Evolutionary conservation across 768 basidiomycete genomes (phyloP), one percentile per base, ranked within the genome.

Genomic region (Agaricus sinodeliciosus): DNA sequence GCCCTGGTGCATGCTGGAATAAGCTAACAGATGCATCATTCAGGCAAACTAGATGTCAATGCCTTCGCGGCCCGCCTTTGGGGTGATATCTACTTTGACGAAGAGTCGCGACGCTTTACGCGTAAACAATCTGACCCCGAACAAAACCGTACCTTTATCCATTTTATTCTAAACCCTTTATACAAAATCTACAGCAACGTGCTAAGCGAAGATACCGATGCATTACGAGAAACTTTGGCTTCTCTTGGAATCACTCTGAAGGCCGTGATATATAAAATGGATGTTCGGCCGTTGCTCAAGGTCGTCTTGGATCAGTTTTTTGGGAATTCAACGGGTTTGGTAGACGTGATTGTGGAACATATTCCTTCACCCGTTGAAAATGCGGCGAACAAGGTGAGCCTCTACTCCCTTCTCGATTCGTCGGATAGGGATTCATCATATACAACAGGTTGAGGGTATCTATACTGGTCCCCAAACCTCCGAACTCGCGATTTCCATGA

Each of bases 181-280:
- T 99, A 98, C 74, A 99, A 98, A 72, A 77, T 99, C 27, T 98
- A 99, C 69, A 91, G 89, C 55, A 80, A 94, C 65, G 95, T 97
- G 3, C 73, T 99, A 39, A 94, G 94, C 62, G 90, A 95, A 68
- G 93, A 98, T 59, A 87, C 90, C 0, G 94, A 91, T n/a, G 77
- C 78, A 28, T 79, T 99, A 34, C 87, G 85, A 65, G 76, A 75
- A 54, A 99, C 95, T 3, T 73, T 99, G 43, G 72, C 71, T 9
- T 73, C 77, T 9, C 77, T 99, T 31, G 82, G 84, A 2, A 98
- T 99, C 62, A 74, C 81, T 37, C 73, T 99, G 58, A 96, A 94
- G 70, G 87, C 94, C 0, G 77, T 93, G 28, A 87, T 91, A 81
- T 99, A 87, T 78, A 98, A 97, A 75, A 97, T 99, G 92, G 96